Percentiles rank a stretch among this genome's conserved stretches.
phyloP scores from a whole-genome alignment of 768 basidiomycete genomes.

The Phanerodontia chrysosporium region DNA sequence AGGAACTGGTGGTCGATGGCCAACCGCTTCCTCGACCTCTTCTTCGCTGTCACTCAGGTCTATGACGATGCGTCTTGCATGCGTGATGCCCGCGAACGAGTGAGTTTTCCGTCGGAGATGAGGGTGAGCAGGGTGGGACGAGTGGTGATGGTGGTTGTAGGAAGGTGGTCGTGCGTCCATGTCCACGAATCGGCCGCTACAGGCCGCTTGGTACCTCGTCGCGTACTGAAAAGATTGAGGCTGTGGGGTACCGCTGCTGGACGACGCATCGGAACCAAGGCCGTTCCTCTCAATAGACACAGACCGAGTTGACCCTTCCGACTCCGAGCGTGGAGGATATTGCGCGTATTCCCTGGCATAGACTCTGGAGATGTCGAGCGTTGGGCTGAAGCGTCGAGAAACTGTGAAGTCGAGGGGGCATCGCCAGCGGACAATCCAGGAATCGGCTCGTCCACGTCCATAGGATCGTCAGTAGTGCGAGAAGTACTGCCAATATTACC shows the following conservation, averaged over 20 bases:
- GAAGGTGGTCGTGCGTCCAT: constrained; percentile 36
- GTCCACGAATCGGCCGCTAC: constrained; percentile 85
- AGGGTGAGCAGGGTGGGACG: constrained; percentile 11
- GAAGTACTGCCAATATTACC: not conserved
- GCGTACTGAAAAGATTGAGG: constrained; percentile 24
- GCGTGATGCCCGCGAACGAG: constrained; percentile 56
- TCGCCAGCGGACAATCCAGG: constrained; percentile 20
- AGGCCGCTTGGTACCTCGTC: constrained; percentile 63
- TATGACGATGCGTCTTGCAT: constrained; percentile 67
- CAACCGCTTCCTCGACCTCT: constrained; percentile 27
- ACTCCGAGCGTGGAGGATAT: not conserved
- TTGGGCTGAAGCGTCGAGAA: not conserved
- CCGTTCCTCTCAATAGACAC: not conserved
- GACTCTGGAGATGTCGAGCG: constrained; percentile 3
- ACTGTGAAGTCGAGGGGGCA: not conserved
- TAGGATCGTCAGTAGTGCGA: constrained; percentile 26
- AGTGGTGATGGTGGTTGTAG: constrained; percentile 22
- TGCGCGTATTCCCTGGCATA: not conserved
- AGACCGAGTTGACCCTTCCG: not conserved
- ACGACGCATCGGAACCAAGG: not conserved
- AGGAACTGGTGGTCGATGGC: not conserved
- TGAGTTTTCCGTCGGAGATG: constrained; percentile 10
- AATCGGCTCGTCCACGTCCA: constrained; percentile 35
- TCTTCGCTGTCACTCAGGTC: constrained; percentile 80
- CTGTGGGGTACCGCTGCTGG: not conserved